Percentiles rank a stretch among this genome's conserved stretches.
Evolutionary conservation across 768 basidiomycete species (phyloP).

Genomic region (Rubroboletus pulcherrimus): DNA sequence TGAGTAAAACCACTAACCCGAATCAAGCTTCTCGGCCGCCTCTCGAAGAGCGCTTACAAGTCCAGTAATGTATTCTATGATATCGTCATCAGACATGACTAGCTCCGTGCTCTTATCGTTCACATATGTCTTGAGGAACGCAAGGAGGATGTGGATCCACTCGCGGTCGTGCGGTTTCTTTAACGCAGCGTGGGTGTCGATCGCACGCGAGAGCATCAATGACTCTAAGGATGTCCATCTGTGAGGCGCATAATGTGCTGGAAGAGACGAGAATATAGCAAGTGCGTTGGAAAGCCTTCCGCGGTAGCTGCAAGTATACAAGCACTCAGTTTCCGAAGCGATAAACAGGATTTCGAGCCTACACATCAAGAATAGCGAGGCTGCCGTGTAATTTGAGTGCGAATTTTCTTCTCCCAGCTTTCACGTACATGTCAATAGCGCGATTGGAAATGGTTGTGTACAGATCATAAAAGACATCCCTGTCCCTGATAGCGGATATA

Average conservation of each 20-base stretch:
- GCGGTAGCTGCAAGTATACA: constrained; percentile 53
- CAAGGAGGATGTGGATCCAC: constrained; percentile 76
- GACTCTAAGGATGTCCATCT: constrained; percentile 79
- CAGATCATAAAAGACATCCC: constrained; percentile 67
- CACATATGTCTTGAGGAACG: constrained; percentile 69
- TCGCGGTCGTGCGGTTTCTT: constrained; percentile 62
- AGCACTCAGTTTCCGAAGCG: constrained; percentile 5
- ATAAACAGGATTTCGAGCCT: constrained; percentile 32
- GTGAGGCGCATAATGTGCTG: constrained; percentile 81
- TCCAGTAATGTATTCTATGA: constrained; percentile 46
- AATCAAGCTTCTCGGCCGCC: constrained; percentile 49
- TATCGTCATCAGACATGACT: constrained; percentile 50
- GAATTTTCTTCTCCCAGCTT: constrained; percentile 79
- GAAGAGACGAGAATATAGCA: constrained; percentile 71
- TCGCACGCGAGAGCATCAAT: constrained; percentile 70
- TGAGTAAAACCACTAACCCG: constrained; percentile 39
- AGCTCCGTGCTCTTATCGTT: constrained; percentile 52
- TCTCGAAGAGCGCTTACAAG: constrained; percentile 48
- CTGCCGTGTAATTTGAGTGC: constrained; percentile 82
- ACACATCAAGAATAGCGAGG: constrained; percentile 89
- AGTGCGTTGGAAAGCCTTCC: constrained; percentile 59
- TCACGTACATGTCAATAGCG: constrained; percentile 80
- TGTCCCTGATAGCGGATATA: constrained; percentile 49
- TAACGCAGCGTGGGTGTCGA: constrained; percentile 62
- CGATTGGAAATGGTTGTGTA: constrained; percentile 75